Conservation (phyloP, 2,329 filamentous ascomycete species). For the Chaetomiaceae sp. region DNA sequence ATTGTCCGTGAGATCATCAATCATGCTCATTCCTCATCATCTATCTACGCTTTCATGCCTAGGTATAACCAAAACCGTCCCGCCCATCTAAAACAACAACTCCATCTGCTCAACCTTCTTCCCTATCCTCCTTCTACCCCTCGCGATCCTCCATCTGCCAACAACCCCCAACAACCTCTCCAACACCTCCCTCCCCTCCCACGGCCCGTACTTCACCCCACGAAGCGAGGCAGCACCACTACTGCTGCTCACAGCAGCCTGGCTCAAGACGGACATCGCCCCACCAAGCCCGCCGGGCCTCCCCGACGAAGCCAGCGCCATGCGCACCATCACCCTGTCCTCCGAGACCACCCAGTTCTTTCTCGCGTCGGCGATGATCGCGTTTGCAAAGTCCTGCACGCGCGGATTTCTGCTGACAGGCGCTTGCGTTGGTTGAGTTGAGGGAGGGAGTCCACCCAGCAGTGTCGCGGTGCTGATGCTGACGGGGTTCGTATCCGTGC, state of each 20-base stretch:
- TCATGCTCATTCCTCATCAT: too few relatives aligned
- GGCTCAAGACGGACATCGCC: slow-evolving; percentile 6
- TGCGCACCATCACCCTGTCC: slow-evolving; percentile 23
- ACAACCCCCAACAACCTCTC: slow-evolving; percentile 31
- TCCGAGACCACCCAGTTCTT: slow-evolving; percentile 23
- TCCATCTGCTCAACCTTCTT: neutral
- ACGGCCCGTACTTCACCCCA: slow-evolving; percentile 27
- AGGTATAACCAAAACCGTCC: neutral
- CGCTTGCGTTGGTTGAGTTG: neutral
- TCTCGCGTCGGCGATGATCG: slow-evolving; percentile 19
- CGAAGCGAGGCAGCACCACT: slow-evolving; percentile 5
- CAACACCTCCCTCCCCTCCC: slow-evolving; percentile 31
- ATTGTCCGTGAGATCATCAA: too few relatives aligned
- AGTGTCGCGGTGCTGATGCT: neutral
- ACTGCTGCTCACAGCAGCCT: neutral
- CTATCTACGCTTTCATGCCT: neutral
- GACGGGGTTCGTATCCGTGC: too few relatives aligned
- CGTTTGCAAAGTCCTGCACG: slow-evolving; percentile 19
- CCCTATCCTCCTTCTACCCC: neutral
- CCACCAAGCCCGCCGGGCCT: slow-evolving; percentile 3
- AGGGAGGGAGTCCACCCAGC: neutral
- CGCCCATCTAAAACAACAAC: slow-evolving; percentile 9
- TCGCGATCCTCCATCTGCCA: slow-evolving; percentile 30
- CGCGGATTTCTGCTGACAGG: neutral
- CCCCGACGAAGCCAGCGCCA: slow-evolving; percentile 20